These are phyloP conservation scores for Meripilus lineatus DNA, from an alignment of 1,284 basidiomycete species.

Conservation along the genomic window DNA sequence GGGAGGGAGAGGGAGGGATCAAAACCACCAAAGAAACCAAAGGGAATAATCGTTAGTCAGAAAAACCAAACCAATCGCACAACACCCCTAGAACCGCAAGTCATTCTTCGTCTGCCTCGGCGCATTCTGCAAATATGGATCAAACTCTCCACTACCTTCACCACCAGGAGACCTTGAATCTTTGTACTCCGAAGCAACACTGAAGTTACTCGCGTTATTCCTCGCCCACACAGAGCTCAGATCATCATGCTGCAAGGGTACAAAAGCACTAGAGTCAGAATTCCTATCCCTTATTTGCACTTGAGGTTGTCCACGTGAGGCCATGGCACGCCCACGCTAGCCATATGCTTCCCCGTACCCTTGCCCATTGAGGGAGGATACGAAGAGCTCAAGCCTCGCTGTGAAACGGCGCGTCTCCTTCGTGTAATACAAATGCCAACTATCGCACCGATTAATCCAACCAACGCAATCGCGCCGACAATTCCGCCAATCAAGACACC, in stretches of 20 bases:
- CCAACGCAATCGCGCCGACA: slow-evolving; percentile 42
- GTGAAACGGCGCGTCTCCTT: slow-evolving; percentile 37
- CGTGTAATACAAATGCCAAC: slow-evolving; percentile 43
- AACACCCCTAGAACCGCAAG: slow-evolving; percentile 9
- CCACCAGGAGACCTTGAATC: slow-evolving; percentile 29
- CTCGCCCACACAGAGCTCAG: slow-evolving; percentile 34
- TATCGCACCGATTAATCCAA: slow-evolving; percentile 45
- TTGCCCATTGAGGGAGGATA: too few relatives aligned
- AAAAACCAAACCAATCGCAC: slow-evolving; percentile 1
- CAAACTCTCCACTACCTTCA: slow-evolving; percentile 23
- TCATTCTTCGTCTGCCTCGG: slow-evolving; percentile 8
- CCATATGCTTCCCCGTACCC: slow-evolving; percentile 25
- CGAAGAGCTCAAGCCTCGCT: slow-evolving; percentile 19
- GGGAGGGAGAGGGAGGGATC: background rate
- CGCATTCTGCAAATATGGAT: slow-evolving; percentile 17
- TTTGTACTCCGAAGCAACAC: slow-evolving; percentile 36
- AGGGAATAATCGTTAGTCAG: background rate
- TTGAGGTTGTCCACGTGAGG: slow-evolving; percentile 26
- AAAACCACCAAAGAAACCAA: slow-evolving; percentile 4
- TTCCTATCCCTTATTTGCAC: too few relatives aligned
- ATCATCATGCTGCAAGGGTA: slow-evolving; percentile 53
- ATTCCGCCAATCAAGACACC: slow-evolving; percentile 49
- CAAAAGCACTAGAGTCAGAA: slow-evolving; percentile 56
- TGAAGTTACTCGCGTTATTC: slow-evolving; percentile 36
- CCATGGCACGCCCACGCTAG: slow-evolving; percentile 21